Percentiles rank a stretch among this genome's conserved stretches.
Evolutionary conservation across 106 monocot species (phyloP).

Genomic region (Allium sativum): DNA sequence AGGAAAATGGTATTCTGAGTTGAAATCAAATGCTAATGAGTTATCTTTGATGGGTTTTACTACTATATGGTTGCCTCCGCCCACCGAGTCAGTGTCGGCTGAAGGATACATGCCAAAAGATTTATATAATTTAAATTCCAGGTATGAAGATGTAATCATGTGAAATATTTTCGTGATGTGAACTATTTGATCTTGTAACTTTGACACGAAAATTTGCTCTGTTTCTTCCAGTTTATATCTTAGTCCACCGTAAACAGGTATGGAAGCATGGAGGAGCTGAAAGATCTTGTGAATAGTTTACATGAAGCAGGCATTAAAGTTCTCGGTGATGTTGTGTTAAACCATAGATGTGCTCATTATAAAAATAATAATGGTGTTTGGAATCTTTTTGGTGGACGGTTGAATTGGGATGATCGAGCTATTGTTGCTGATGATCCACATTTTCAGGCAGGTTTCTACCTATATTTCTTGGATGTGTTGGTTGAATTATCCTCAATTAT

Average conservation of each 20-base stretch:
- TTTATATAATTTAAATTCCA: conserved; percentile 95
- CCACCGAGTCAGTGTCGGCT: conserved; percentile 96
- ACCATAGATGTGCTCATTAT: conserved; percentile 91
- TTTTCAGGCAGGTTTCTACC: conserved; percentile 53
- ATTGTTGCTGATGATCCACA: conserved; percentile 97
- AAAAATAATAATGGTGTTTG: conserved; percentile 77
- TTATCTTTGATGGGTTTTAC: conserved; percentile 76
- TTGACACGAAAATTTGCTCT: too few species aligned
- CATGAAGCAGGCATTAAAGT: conserved; percentile 78
- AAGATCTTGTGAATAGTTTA: conserved; percentile 52
- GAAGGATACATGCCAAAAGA: conserved; percentile 99
- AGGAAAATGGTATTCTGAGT: conserved; percentile 77
- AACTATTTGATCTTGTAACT: too few species aligned
- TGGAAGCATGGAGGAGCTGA: conserved; percentile 79
- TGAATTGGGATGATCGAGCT: conserved; percentile 91
- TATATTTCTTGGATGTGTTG: not conserved
- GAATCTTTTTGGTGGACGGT: conserved; percentile 89
- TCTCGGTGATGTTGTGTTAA: conserved; percentile 93
- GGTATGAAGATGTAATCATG: conserved; percentile 21
- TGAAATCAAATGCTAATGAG: conserved; percentile 46
- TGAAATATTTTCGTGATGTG: conserved; percentile 1
- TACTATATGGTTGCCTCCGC: conserved; percentile 81
- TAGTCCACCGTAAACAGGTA: conserved; percentile 30
- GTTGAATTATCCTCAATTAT: not conserved
- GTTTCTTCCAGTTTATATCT: too few species aligned